These are phyloP conservation scores for Penicillium sp. DNA, from an alignment of 2,329 filamentous ascomycete genomes.

Conservation along the genomic window DNA sequence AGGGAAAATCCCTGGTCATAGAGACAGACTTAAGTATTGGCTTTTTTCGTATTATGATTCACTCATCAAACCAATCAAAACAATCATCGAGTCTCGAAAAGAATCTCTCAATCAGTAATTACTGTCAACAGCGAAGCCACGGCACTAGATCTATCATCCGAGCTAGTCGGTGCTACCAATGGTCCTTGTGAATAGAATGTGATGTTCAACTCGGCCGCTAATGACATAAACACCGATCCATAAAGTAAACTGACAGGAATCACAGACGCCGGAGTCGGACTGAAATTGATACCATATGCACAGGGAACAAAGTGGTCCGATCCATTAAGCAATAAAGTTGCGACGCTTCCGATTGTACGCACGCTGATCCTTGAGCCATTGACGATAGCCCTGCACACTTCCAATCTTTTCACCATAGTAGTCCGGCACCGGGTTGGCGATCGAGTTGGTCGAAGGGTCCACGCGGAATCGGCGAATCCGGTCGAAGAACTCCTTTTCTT, in stretches of 20 bases:
- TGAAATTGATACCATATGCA: conserved; percentile 17
- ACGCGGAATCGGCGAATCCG: conserved; percentile 88
- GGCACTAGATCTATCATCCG: too few species aligned
- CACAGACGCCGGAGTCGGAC: too few species aligned
- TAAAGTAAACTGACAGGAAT: conserved; percentile 16
- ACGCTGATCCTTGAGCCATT: conserved; percentile 95
- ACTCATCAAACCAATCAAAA: too few species aligned
- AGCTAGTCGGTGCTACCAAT: too few species aligned
- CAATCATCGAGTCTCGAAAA: too few species aligned
- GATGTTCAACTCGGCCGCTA: conserved; percentile 21
- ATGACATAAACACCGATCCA: conserved; percentile 24
- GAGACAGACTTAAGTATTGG: too few species aligned
- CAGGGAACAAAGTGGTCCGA: conserved; percentile 9
- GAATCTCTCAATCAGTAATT: too few species aligned
- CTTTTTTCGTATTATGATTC: too few species aligned
- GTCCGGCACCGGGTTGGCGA: conserved; percentile 89
- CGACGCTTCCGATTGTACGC: conserved; percentile 88
- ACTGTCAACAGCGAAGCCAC: too few species aligned
- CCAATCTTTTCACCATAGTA: conserved; percentile 99
- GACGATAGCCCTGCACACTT: conserved; percentile 81
- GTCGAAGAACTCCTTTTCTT: conserved; percentile 90
- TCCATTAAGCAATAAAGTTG: conserved; percentile 34
- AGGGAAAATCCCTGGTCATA: too few species aligned
- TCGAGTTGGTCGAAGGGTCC: conserved; percentile 80
- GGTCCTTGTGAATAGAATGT: conserved; percentile 2